Percentiles rank a stretch among this genome's conserved stretches.
phyloP scores from a whole-genome alignment of 495 filamentous ascomycete genomes.

The Penicillium simplicissimum region DNA sequence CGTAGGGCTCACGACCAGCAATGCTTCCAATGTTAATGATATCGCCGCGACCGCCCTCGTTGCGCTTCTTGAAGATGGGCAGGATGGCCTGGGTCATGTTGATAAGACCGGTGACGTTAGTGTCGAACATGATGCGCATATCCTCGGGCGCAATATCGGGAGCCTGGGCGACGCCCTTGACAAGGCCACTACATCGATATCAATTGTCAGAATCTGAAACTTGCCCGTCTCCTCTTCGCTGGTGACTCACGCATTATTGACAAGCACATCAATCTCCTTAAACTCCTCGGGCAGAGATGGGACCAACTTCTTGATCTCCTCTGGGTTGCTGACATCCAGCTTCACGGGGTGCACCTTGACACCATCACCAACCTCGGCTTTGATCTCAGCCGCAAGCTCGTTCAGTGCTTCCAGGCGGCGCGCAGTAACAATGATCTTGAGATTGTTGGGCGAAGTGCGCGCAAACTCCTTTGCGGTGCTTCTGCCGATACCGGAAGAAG shows the following conservation, averaged over 20 bases:
- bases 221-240: background rate
- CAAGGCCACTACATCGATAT: constrained; percentile 62
- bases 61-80: constrained; percentile 76
- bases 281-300: constrained; percentile 75
- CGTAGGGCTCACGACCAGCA: constrained; percentile 87
- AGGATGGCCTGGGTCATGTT: constrained; percentile 96
- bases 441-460: constrained; percentile 72
- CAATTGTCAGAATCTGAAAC: constrained; percentile 10
- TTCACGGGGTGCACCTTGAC: constrained; percentile 80
- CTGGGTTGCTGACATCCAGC: constrained; percentile 82
- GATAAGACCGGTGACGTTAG: constrained; percentile 93
- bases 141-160: constrained; percentile 82
- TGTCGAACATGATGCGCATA: constrained; percentile 83
- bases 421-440: constrained; percentile 86
- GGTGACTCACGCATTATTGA: constrained; percentile 89
- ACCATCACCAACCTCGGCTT: constrained; percentile 73
- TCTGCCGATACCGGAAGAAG: constrained; percentile 88
- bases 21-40: constrained; percentile 98
- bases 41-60: constrained; percentile 80
- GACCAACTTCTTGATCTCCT: constrained; percentile 76
- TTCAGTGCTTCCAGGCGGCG: constrained; percentile 76
- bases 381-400: constrained; percentile 75
- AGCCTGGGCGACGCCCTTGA: constrained; percentile 84
- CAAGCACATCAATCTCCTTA: constrained; percentile 82
- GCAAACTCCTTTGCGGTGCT: constrained; percentile 91